These are phyloP conservation scores for Fusarium sp. DNA, from an alignment of 2,329 filamentous ascomycete genomes.

Conservation along the genomic window DNA sequence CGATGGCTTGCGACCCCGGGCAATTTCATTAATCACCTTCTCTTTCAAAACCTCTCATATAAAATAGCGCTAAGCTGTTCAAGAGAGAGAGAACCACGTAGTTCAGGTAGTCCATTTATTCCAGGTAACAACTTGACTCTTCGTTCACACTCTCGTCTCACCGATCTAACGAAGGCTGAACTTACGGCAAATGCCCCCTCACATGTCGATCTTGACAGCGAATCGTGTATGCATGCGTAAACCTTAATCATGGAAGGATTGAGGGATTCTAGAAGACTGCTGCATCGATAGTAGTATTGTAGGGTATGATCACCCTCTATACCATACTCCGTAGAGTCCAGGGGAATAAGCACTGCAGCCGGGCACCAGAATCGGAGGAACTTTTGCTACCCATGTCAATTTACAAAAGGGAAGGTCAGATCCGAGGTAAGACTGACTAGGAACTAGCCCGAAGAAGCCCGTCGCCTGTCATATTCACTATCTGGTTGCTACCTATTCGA, in stretches of 20 bases:
- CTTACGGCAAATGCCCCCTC: background rate
- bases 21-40: background rate
- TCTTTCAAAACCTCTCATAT: background rate
- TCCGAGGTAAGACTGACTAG: background rate
- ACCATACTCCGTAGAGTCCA: background rate
- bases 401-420: background rate
- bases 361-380: background rate
- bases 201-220: background rate
- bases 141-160: background rate
- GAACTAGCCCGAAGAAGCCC: background rate
- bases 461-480: background rate
- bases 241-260: background rate
- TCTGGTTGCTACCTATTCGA: background rate
- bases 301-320: background rate
- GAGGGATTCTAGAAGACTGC: background rate
- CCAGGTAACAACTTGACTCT: fast-evolving
- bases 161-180: fast-evolving
- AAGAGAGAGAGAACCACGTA: background rate
- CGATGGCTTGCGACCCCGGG: background rate
- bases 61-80: fast-evolving
- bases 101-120: fast-evolving
- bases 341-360: background rate
- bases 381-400: background rate
- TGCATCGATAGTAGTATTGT: background rate
- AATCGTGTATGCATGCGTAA: background rate